Base-by-base conservation (phyloP, 73 alveolate species). In the Stentor coeruleus region DNA sequence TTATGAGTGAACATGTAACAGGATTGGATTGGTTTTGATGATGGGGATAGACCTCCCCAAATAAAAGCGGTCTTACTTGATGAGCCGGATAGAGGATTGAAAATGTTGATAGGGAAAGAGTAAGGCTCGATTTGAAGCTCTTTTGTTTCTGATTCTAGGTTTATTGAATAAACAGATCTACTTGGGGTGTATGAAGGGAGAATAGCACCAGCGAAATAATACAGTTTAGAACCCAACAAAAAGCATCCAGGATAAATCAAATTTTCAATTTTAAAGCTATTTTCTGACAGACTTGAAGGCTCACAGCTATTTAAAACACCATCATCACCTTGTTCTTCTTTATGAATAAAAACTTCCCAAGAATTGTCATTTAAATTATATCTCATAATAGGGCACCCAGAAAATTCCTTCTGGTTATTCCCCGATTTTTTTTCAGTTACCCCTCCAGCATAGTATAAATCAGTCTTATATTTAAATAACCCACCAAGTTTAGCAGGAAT, bases 341-440 rank as follows among this genome's bases (percentile, higher is more conserved):
- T n/a, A n/a, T n/a, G n/a, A n/a, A n/a, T n/a, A 49, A 49, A 49
- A 49, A 49, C 66, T 49, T 49, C 66, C 66, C 66, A 49, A 49
- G 6, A 49, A 49, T 49, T 49, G 6, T 49, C 66, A 6, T 11
- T 11, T 6, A 49, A 11, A 11, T 49, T 49, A 49, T 49, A 49
- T 20, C 66, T 49, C 66, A 49, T 49, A 11, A 49, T 11, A 49
- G 66, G 66, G n/a, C n/a, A n/a, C n/a, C n/a, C n/a, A n/a, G n/a
- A n/a, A n/a, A n/a, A n/a, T n/a, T n/a, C n/a, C n/a, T n/a, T n/a
- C n/a, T n/a, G n/a, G n/a, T n/a, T n/a, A n/a, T n/a, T n/a, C 6
- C 6, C 28, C 6, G 28, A 11, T 49, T 11, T 11, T 11, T 11
- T 11, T 49, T 49, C 66, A 49, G 28, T 49, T 11, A 6, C 6